phyloP scores from a whole-genome alignment of 2,329 filamentous ascomycete species.

The Botrytis fabae region DNA sequence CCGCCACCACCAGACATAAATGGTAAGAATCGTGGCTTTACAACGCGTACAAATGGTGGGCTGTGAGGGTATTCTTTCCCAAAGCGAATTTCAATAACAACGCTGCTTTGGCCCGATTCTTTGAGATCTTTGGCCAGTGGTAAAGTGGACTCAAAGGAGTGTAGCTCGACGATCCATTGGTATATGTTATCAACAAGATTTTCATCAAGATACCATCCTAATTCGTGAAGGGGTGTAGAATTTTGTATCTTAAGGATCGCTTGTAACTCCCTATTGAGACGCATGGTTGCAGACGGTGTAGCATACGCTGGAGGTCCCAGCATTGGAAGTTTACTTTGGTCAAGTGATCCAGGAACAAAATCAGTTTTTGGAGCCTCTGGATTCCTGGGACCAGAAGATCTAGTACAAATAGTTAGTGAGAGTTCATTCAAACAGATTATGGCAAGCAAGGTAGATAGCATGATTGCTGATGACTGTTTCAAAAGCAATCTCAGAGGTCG shows the following conservation, averaged over 20 bases:
- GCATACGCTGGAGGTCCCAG: constrained; percentile 68
- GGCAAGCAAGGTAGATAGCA: background rate
- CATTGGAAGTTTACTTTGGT: constrained; percentile 60
- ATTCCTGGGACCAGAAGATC: constrained; percentile 9
- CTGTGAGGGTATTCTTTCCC: constrained; percentile 71
- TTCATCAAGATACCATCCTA: constrained; percentile 82
- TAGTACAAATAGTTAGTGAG: constrained; percentile 9
- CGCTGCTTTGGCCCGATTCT: constrained; percentile 56
- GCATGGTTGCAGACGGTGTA: constrained; percentile 58
- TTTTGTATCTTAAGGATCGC: constrained; percentile 65
- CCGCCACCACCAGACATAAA: constrained; percentile 76
- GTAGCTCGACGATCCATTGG: constrained; percentile 89
- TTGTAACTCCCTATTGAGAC: constrained; percentile 64
- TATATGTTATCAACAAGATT: constrained; percentile 61
- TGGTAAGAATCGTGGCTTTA: constrained; percentile 75
- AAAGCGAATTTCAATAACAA: constrained; percentile 83
- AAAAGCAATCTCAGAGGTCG: background rate
- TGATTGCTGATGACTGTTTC: background rate
- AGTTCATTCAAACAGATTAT: background rate
- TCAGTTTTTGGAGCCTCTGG: constrained; percentile 45
- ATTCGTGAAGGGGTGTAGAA: constrained; percentile 57
- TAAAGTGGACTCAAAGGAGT: constrained; percentile 70
- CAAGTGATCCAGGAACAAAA: constrained; percentile 68
- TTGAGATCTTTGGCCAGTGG: constrained; percentile 77
- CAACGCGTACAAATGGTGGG: constrained; percentile 81